A percentile compares a stretch with the other conserved stretches of the same genome.
Evolutionary conservation across 2,329 filamentous ascomycete species (phyloP).

Genomic region (Fusarium begoniae): DNA sequence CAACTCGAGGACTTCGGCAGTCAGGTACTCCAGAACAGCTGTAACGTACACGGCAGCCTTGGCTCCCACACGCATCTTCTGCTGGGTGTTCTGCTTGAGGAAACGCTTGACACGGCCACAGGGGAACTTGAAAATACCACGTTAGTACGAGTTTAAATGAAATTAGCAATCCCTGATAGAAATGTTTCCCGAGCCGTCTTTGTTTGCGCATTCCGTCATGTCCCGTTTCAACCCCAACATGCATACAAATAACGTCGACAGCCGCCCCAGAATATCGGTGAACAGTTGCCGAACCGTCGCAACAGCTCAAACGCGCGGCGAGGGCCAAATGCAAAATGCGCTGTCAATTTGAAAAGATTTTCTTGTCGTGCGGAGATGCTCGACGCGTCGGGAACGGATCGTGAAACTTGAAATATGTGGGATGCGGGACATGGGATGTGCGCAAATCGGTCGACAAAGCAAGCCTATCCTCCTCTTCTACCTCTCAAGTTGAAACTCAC

Average conservation of each 20-base stretch:
- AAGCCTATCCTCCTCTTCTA: constrained; percentile 9
- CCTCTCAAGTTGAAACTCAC: constrained; percentile 63
- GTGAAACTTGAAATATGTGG: constrained; percentile 35
- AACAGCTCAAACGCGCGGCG: background rate
- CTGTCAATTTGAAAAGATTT: constrained; percentile 28
- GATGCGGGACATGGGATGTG: constrained; percentile 41
- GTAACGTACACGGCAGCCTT: constrained; percentile 99
- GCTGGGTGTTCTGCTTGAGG: constrained; percentile 98
- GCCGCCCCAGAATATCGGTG: constrained; percentile 11
- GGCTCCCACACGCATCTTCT: constrained; percentile 99
- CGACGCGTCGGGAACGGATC: constrained; percentile 38
- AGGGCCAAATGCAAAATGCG: constrained; percentile 1
- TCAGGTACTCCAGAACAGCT: constrained; percentile 96
- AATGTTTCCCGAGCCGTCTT: constrained; percentile 9
- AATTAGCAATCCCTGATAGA: constrained; percentile 9
- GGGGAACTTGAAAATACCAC: constrained; percentile 75
- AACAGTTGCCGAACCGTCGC: constrained; percentile 12
- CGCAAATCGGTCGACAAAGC: constrained; percentile 36
- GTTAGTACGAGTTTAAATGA: constrained; percentile 34
- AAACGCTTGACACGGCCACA: constrained; percentile 99
- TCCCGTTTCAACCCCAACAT: constrained; percentile 22
- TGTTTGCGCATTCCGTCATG: constrained; percentile 24
- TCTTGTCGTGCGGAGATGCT: constrained; percentile 35
- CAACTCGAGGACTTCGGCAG: constrained; percentile 96
- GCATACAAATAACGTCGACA: constrained; percentile 1